Base-by-base conservation (phyloP, 306 rosid genomes). In the Betula pendula region DNA sequence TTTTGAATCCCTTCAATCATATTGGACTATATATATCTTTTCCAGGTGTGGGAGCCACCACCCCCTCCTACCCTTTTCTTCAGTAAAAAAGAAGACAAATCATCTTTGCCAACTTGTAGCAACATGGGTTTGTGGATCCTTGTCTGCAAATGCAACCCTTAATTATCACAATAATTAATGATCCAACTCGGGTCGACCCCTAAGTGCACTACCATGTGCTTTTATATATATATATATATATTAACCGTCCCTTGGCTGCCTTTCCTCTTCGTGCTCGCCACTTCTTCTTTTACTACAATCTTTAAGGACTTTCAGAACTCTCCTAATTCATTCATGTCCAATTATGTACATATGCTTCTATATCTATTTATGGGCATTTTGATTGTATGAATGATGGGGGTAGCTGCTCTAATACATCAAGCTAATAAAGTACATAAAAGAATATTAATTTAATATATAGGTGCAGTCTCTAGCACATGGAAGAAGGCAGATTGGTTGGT, bases 391-490 rank as follows among this genome's bases (percentile, higher is more conserved):
- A 66, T 38, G 70, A 66, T 40, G 16, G 3, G 3, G 70, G 25
- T 66, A 66, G 44, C 44, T 66, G 17, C 70, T 38, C 47, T 38
- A 5, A 19, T 35, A 40, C 25, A 63, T 2, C 38, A 17, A 65
- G 24, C 43, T 6, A 12, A 59, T 5, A 59, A 59, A 13, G 27
- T 4, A 25, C 19, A 50, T 5, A 6, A 4, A 35, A 35, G 25
- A 65, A 35, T 35, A 62, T 31, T 31, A 14, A 33, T 60, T 60
- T 27, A 29, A 24, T 27, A 27, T 5, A 11, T 35, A 38, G 44
- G 48, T 66, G 15, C 70, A 38, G 70, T 10, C 48, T 17, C 45
- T 15, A 65, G 70, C 70, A 66, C 70, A 66, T 66, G 70, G 70
- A 1, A 38, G 49, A 10, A 9, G 45, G 25, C 17, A 66, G 70